A percentile compares a stretch with the other conserved stretches of the same genome.
phyloP scores from a whole-genome alignment of 257 asterid species.

The Lycium barbarum region DNA sequence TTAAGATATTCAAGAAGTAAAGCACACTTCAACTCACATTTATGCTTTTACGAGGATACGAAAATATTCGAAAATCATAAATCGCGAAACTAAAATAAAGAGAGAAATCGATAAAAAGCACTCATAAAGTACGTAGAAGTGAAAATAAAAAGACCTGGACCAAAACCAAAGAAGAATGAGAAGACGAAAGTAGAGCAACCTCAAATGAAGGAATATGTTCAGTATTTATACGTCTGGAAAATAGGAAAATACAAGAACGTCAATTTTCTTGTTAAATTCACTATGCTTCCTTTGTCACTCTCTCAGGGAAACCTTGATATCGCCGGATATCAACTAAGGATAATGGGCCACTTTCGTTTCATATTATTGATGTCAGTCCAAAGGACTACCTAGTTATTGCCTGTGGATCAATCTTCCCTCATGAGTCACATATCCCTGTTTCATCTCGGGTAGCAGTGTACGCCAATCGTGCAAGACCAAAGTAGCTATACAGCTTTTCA shows the following conservation, averaged over 20 bases:
- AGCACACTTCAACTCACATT: not conserved
- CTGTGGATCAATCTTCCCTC: no score
- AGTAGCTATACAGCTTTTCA: no score
- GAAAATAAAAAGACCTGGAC: not conserved
- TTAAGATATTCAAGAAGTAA: not conserved
- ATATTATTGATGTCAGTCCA: not conserved
- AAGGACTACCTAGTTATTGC: not conserved
- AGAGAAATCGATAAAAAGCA: not conserved
- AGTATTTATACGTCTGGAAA: not conserved
- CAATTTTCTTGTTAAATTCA: conserved; percentile 24
- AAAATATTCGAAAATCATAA: not conserved
- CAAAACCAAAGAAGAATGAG: not conserved
- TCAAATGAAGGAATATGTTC: conserved; percentile 14
- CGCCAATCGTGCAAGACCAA: no score
- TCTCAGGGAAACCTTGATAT: not conserved
- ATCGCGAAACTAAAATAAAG: not conserved
- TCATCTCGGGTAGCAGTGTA: no score
- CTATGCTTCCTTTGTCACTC: conserved; percentile 15
- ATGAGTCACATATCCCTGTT: no score
- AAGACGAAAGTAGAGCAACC: conserved; percentile 20
- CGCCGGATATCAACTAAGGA: not conserved
- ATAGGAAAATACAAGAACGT: not conserved
- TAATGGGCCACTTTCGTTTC: not conserved
- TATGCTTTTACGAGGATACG: not conserved
- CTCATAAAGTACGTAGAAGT: not conserved